Conservation (phyloP, 257 asterid genomes). For the Solanum chaucha region DNA sequence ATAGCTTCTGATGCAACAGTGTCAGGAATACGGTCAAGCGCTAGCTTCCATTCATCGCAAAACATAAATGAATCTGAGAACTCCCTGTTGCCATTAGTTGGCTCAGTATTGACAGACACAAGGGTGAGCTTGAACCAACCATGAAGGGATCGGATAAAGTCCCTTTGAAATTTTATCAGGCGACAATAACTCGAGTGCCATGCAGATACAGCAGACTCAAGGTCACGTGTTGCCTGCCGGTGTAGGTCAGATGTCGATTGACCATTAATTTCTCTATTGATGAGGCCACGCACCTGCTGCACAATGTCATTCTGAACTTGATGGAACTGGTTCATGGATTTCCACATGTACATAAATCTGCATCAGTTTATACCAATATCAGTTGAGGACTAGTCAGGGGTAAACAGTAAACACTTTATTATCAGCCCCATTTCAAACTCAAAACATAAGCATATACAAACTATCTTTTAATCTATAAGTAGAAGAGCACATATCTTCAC, state of each 20-base stretch:
- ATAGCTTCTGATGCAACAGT: conserved; percentile 94
- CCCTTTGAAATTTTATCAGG: conserved; percentile 65
- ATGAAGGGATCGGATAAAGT: conserved; percentile 59
- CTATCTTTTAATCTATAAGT: not conserved
- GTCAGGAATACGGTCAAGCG: conserved; percentile 82
- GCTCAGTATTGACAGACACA: conserved; percentile 40
- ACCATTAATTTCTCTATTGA: conserved; percentile 41
- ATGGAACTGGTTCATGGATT: conserved; percentile 85
- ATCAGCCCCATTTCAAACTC: not conserved
- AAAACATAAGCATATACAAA: not conserved
- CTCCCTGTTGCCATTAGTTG: conserved; percentile 17
- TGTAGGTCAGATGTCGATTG: conserved; percentile 82
- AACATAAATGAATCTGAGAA: conserved; percentile 46
- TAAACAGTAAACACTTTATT: not conserved
- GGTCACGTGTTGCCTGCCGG: conserved; percentile 89
- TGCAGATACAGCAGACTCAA: conserved; percentile 77
- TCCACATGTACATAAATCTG: conserved; percentile 99
- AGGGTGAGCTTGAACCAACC: conserved; percentile 92
- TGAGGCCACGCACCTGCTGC: conserved; percentile 90
- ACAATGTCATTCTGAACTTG: conserved; percentile 78
- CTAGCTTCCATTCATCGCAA: conserved; percentile 89
- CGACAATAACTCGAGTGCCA: conserved; percentile 96
- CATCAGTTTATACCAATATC: conserved; percentile 6
- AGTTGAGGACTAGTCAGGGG: not conserved
- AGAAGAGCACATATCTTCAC: not conserved